Base-by-base conservation (phyloP, 2,329 filamentous ascomycete genomes). In the Xylariales sp. region DNA sequence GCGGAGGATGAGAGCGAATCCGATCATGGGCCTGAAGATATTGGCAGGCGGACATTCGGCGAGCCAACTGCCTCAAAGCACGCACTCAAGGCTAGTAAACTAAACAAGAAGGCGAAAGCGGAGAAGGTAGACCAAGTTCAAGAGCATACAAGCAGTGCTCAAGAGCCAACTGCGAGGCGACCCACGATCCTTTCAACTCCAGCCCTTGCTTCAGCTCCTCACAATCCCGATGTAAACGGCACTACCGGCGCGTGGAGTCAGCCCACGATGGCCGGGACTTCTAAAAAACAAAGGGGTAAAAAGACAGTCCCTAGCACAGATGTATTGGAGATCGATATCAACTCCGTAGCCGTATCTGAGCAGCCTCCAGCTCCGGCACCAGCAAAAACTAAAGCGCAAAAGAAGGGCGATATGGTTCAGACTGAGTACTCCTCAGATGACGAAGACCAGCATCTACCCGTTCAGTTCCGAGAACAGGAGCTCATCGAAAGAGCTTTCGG, bases 401-500 rank as follows among this genome's bases (percentile, higher is more conserved):
- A 73, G 66, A 73, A 72, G 49, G 76, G 77, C 28, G 76, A 75
- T 14, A 71, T 73, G 3, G 71, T 68, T 16, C 74, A 75, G 28
- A 77, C 75, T 1, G 80, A 79, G 56, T 78, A 81, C 65, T 81
- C 82, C 12, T 83, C 81, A 1, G 86, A 87, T 34, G 83, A 82
- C 69, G 82, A 83, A 14, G 81, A 83, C 23, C 77, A 83, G 56
- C 84, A 86, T 70, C 80, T 89, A 1, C 87, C 87, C 1, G 82
- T 90, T 61, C 84, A 86, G 28, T 85, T 89, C 73, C 84, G 84
- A 57, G 87, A 90, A 73, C 84, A 86, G 71, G 88, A 90, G 46
- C 88, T 97, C 66, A 90, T 97, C 64, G 90, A 91, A 70, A 87
- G 90, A 72, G 94, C 93, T 4, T 97, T 99, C 79, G 95, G 94